These are phyloP conservation scores for Acer saccharum DNA, from an alignment of 345 rosid species.

Conservation along the genomic window DNA sequence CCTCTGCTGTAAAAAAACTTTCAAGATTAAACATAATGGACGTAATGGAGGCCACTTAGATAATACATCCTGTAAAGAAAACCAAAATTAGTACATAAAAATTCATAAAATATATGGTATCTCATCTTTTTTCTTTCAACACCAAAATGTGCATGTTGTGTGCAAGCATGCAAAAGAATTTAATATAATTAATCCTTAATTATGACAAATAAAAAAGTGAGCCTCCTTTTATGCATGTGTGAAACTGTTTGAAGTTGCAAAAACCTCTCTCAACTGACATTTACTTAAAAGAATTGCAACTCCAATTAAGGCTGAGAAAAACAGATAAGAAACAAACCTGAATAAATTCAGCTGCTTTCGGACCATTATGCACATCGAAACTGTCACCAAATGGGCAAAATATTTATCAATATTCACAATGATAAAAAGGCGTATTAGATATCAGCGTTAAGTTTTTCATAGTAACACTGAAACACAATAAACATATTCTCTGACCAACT, in stretches of 20 bases:
- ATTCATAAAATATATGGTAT: background rate
- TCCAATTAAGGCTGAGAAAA: background rate
- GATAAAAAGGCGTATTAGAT: background rate
- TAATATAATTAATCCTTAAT: background rate
- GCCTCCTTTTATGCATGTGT: background rate
- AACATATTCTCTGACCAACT: background rate
- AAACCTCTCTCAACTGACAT: background rate
- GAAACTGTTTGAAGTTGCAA: constrained; percentile 6
- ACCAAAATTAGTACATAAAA: constrained; percentile 9
- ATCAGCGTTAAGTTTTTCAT: background rate
- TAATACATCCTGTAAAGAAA: constrained; percentile 59
- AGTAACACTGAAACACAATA: background rate
- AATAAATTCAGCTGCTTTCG: constrained; percentile 91
- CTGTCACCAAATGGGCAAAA: constrained; percentile 41
- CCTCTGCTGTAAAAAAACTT: constrained; percentile 94
- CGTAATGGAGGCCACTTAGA: constrained; percentile 73
- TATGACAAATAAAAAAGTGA: background rate
- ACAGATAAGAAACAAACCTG: constrained; percentile 54
- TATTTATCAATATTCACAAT: background rate
- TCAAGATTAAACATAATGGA: constrained; percentile 81
- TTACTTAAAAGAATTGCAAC: background rate
- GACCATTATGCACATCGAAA: constrained; percentile 90
- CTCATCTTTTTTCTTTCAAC: background rate
- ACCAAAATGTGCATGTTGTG: background rate
- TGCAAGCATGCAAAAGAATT: background rate